Evolutionary conservation across 805 yeast species (phyloP), one percentile per base, ranked within the genome.

Genomic region (Wickerhamomyces pijperi): DNA sequence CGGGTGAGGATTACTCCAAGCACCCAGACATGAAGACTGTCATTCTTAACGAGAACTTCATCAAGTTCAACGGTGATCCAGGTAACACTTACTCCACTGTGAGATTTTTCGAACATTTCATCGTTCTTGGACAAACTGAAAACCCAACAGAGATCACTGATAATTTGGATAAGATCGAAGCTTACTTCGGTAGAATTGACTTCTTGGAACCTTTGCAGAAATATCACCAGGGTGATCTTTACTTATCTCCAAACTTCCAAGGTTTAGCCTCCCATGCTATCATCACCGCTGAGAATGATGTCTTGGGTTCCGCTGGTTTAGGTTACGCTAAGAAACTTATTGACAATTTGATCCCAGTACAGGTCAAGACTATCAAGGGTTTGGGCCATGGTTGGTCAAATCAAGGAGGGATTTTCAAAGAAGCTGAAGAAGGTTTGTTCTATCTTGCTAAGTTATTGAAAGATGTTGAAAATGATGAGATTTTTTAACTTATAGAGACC

Each of bases 41-140:
- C 15, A 36, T 29, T 29, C 17, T 36, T 6, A 25, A 33, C 3
- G 31, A 19, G 4, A 19, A 19, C 15, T 18, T 36, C n/a, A 21
- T 16, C 19, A 36, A 32, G 21, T 36, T 28, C 17, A 32, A 32
- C 18, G 32, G 25, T 18, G 39, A 36, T 21, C 39, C 39, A 20
- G 25, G 33, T 15, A 12, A n/a, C 15, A 15, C 18, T 31, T 31
- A 9, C 19, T 12, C 19, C 19, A 31, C 18, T 9, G 19, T 31
- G 6, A 31, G 19, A 31, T 6, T 7, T 4, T 31, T 11, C 15
- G 33, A 31, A 31, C 17, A 17, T 31, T 31, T 31, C 19, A 31
- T 31, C 15, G 33, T 31, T 31, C 17, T 16, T 16, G 33, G 33
- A 9, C 33, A 31, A 31, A 17, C 19, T 31, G 18, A 15, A 16